phyloP scores from a whole-genome alignment of 139 green algal species.

The Pycnococcus provasolii region DNA sequence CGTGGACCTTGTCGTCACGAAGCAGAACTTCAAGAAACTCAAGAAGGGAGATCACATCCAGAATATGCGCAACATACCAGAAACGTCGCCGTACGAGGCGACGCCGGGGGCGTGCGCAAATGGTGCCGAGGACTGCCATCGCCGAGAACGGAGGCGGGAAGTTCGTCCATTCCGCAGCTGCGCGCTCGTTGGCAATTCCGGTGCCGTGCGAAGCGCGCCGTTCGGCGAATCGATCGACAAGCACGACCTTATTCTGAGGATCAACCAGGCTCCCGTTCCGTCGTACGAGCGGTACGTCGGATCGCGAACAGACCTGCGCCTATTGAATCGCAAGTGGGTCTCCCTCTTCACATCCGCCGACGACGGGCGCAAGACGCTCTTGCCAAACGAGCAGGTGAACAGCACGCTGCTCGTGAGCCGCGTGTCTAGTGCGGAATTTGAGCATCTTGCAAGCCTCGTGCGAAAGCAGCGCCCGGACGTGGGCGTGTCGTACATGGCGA shows the following conservation, averaged over 20 bases:
- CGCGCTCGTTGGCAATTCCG: slow-evolving; percentile 15
- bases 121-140: not conserved
- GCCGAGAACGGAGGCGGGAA: not conserved
- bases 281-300: slow-evolving; percentile 21
- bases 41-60: slow-evolving; percentile 18
- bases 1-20: not conserved
- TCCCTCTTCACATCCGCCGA: slow-evolving; percentile 14
- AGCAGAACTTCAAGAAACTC: slow-evolving; percentile 24
- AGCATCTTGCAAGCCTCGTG: slow-evolving; percentile 24
- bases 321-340: slow-evolving; percentile 28
- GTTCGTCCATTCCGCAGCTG: not conserved
- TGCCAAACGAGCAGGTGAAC: slow-evolving; percentile 19
- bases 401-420: slow-evolving; percentile 11
- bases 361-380: slow-evolving; percentile 10
- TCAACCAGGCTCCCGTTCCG: slow-evolving; percentile 10
- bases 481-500: not conserved
- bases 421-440: slow-evolving; percentile 2
- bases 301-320: slow-evolving; percentile 5
- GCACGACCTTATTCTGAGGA: slow-evolving; percentile 11
- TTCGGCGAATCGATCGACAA: slow-evolving; percentile 7
- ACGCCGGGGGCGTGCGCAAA: not conserved
- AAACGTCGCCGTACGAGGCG: not conserved
- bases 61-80: not conserved
- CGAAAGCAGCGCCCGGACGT: slow-evolving; percentile 9
- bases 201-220: not conserved